A percentile compares a stretch with the other conserved stretches of the same genome.
Conservation (phyloP, 1,284 basidiomycete genomes). For the Porodaedalea pini region DNA sequence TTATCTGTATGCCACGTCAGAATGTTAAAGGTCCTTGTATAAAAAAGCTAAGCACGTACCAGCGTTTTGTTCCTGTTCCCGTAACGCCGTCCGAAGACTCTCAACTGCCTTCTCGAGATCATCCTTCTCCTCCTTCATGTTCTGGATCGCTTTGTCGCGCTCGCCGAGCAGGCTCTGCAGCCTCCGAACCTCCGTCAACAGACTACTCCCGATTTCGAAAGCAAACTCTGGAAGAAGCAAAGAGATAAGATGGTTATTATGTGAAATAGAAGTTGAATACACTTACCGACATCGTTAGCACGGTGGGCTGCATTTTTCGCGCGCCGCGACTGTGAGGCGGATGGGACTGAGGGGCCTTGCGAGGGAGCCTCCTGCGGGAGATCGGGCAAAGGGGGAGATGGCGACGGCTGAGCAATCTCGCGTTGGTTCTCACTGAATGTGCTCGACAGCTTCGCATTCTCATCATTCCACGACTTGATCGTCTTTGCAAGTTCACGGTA, state of each 20-base stretch:
- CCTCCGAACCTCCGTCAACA: constrained; percentile 84
- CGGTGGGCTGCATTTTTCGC: constrained; percentile 84
- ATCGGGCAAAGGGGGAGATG: constrained; percentile 34
- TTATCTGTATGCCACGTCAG: constrained; percentile 4
- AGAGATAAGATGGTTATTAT: constrained; percentile 8
- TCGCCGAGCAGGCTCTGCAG: constrained; percentile 85
- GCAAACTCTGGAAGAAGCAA: constrained; percentile 75
- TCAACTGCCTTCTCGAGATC: constrained; percentile 77
- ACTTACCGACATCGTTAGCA: constrained; percentile 78
- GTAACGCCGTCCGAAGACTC: constrained; percentile 62
- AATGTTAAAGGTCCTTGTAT: neutral
- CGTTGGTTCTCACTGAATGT: constrained; percentile 47
- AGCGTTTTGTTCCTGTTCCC: constrained; percentile 73
- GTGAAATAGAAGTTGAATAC: neutral
- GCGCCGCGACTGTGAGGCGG: constrained; percentile 74
- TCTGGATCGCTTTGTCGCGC: constrained; percentile 83
- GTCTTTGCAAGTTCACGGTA: constrained; percentile 78
- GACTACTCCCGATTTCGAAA: constrained; percentile 90
- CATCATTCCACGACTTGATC: constrained; percentile 75
- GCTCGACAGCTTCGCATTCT: constrained; percentile 77
- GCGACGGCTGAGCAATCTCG: constrained; percentile 36
- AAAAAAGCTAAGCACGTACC: constrained; percentile 43
- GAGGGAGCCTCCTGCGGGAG: constrained; percentile 38
- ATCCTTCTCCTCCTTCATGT: constrained; percentile 85
- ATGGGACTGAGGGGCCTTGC: constrained; percentile 41